A percentile compares a stretch with the other conserved stretches of the same genome.
Conservation (phyloP, 345 rosid species). For the Salix caprea region DNA sequence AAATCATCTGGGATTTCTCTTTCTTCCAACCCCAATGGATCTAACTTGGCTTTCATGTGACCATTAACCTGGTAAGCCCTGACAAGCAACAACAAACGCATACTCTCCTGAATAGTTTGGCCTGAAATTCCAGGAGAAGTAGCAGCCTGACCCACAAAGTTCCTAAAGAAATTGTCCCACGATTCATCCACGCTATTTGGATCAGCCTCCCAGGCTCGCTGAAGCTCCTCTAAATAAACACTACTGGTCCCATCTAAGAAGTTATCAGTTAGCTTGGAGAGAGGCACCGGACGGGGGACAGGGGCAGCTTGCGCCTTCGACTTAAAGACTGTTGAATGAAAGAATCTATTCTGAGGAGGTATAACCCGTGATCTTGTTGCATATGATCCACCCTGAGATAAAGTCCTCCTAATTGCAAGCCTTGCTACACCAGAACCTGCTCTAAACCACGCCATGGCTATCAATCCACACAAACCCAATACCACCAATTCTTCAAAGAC, state of each 20-base stretch:
- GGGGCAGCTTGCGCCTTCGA: conserved; percentile 61
- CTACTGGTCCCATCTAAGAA: conserved; percentile 78
- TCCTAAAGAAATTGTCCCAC: conserved; percentile 78
- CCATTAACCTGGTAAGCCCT: conserved; percentile 89
- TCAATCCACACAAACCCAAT: neutral
- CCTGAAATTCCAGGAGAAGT: conserved; percentile 74
- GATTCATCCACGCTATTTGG: conserved; percentile 75
- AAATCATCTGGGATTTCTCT: conserved; percentile 71
- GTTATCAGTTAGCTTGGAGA: conserved; percentile 68
- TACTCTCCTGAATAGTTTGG: conserved; percentile 84
- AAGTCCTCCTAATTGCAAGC: conserved; percentile 58
- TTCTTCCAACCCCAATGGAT: conserved; percentile 63
- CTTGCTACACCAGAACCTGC: conserved; percentile 53
- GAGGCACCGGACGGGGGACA: conserved; percentile 70
- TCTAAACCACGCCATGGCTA: conserved; percentile 68
- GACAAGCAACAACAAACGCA: conserved; percentile 68
- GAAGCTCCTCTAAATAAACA: conserved; percentile 74
- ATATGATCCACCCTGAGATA: conserved; percentile 47
- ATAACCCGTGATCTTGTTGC: conserved; percentile 38
- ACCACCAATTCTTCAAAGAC: neutral
- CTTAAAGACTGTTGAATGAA: conserved; percentile 50
- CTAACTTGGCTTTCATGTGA: conserved; percentile 79
- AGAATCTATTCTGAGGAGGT: conserved; percentile 40
- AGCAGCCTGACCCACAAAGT: conserved; percentile 75
- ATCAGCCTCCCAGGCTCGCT: conserved; percentile 78